Base-by-base conservation (phyloP, 345 rosid genomes). In the Aquilaria malaccensis region DNA sequence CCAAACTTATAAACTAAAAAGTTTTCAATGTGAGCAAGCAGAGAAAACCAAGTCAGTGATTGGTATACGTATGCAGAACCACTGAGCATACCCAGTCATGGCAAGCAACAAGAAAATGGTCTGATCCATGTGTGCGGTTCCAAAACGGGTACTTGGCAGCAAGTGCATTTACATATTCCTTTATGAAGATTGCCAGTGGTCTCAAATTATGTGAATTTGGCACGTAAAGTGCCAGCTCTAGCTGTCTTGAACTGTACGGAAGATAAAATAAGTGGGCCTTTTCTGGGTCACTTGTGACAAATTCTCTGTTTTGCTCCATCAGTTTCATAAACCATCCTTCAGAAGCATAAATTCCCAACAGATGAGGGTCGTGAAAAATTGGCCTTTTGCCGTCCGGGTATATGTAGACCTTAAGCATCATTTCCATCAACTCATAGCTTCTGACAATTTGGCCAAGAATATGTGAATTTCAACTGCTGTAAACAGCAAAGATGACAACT, bases 281-380 rank as follows among this genome's bases (percentile, higher is more conserved):
- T 60, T 85, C 82, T 1, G 97, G 97, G 74, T 82, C 83, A 61
- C 70, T 76, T 11, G 97, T 85, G 46, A 82, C 83, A 68, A 89
- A 92, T 71, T 80, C 78, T 67, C 63, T 81, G 83, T 75, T 89
- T n/a, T 45, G 82, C 70, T 85, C 83, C 84, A 89, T 79, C 65
- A 80, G 78, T 79, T 74, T 88, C 95, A 91, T 84, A 81, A 91
- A 92, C 98, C 96, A 89, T 67, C 98, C 98, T 77, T 93, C 97
- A 15, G 98, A 93, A 15, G 98, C 97, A 69, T 93, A 93, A 41
- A 87, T 89, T 54, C 97, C 98, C 14, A 30, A 49, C 12, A 92
- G 90, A 67, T 78, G 76, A 32, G 98, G 98, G 11, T 66, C 22
- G 66, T 86, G 98, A 67, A 88, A 92, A 61, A 92, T 73, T 0